These are phyloP conservation scores for Salvia splendens DNA, from an alignment of 257 asterid species.

Conservation along the genomic window DNA sequence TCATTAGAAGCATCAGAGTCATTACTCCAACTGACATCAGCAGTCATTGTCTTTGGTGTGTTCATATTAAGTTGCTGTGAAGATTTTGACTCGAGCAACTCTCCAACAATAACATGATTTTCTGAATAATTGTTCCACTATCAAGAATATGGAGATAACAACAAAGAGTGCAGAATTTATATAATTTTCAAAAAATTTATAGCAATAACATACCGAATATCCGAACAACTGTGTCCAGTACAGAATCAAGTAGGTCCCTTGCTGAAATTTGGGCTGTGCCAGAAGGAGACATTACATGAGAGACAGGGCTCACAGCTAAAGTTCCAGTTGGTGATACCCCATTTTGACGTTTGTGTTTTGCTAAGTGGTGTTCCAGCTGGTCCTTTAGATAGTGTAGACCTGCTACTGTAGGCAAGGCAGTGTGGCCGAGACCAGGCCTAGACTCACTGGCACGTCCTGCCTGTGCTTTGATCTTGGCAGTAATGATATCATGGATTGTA, in stretches of 20 bases:
- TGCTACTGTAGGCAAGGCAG: constrained; percentile 53
- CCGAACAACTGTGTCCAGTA: constrained; percentile 75
- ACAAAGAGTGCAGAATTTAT: constrained; percentile 23
- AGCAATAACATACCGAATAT: constrained; percentile 67
- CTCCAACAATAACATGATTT: constrained; percentile 98
- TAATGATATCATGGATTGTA: constrained; percentile 84
- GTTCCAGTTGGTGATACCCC: constrained; percentile 67
- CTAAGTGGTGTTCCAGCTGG: constrained; percentile 60
- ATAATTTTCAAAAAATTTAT: constrained; percentile 28
- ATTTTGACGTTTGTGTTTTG: constrained; percentile 74
- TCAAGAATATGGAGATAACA: constrained; percentile 30
- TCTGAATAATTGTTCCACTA: constrained; percentile 51
- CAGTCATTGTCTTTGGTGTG: constrained; percentile 78
- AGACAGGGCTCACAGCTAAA: constrained; percentile 87
- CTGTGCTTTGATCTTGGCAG: constrained; percentile 80
- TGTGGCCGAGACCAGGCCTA: constrained; percentile 63
- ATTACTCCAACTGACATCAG: constrained; percentile 76
- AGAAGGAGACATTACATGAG: constrained; percentile 85
- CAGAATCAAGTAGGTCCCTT: constrained; percentile 83
- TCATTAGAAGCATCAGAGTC: constrained; percentile 79
- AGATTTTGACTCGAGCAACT: constrained; percentile 89
- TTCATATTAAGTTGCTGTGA: constrained; percentile 83
- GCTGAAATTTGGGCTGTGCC: constrained; percentile 93
- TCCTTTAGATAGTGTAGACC: constrained; percentile 76
- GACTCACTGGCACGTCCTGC: constrained; percentile 59